Base-by-base conservation (phyloP, 2,329 filamentous ascomycete genomes). In the Cadophora malorum region DNA sequence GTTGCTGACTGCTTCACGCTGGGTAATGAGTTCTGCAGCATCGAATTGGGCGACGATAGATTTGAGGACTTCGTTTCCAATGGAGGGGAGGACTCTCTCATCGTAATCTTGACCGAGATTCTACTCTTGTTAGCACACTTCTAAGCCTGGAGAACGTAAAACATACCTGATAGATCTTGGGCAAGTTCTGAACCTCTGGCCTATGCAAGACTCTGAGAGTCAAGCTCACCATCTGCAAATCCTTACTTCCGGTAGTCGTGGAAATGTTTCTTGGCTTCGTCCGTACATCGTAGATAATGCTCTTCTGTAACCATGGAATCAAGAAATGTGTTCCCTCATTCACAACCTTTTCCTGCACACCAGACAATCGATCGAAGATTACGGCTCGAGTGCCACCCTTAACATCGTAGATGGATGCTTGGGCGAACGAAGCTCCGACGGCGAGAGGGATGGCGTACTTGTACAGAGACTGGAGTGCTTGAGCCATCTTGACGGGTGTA, bases 31-130 rank as follows among this genome's bases (percentile, higher is more conserved):
- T 84, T 99, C 96, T 71, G 93, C 94, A 73, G 96, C 96, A 80
- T 99, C 96, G 86, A 99, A 99, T 81, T 98, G 96, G 72, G 96
- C 96, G 67, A 99, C 96, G 76, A 99, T 97, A 77, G 94, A 89
- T 86, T 99, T 99, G 79, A 99, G 90, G 76, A 99, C 96, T 88
- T 99, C 96, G 84, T 99, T 99, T 77, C 96, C 96, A 82, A 99
- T 99, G 74, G 94, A 97, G 60, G 96, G 96, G 76, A 99, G 91
- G 68, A 99, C 96, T 81, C 96, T 89, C 87, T 99, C 96, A 80
- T 99, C 96, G 85, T 99, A 99, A 81, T 99, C 96, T 83, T 90
- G 91, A 78, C 96, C 96, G 80, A 99, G 95, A 79, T 94, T 96
- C 95, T 98, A 74, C 56, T 8, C 5, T 28, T 4, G 16, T 53